phyloP scores from a whole-genome alignment of 345 rosid genomes.

The Eucalyptus melliodora region DNA sequence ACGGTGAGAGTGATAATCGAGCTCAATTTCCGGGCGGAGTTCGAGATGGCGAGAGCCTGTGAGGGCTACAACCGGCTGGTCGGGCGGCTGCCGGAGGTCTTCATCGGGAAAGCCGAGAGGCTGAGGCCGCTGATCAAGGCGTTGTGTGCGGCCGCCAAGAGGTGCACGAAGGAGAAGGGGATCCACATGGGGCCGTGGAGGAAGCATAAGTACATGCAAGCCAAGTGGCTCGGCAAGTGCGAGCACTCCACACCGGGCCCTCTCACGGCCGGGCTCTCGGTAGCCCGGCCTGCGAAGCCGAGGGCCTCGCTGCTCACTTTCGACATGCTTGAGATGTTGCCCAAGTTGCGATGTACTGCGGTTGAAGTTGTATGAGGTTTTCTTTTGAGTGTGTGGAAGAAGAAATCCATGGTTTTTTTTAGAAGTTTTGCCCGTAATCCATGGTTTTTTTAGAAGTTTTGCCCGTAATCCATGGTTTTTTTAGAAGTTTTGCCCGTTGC shows the following conservation, averaged over 20 bases:
- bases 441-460: not conserved
- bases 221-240: conserved; percentile 69
- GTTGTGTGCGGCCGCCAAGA: conserved; percentile 55
- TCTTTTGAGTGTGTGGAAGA: not conserved
- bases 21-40: conserved; percentile 59
- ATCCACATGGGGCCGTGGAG: conserved; percentile 95
- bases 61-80: conserved; percentile 49
- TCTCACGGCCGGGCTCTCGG: not conserved
- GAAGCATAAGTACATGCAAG: conserved; percentile 79
- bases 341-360: not conserved
- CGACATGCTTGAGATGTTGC: not conserved
- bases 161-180: conserved; percentile 69
- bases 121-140: conserved; percentile 54
- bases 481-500: not conserved
- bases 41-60: conserved; percentile 68
- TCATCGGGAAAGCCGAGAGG: conserved; percentile 69
- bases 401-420: not conserved
- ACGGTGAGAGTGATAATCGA: conserved; percentile 50
- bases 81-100: conserved; percentile 44
- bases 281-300: conserved; percentile 23
- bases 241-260: conserved; percentile 13
- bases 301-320: conserved; percentile 63
- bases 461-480: not conserved
- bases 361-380: not conserved
- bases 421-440: not conserved